Percentiles rank a stretch among this genome's conserved stretches.
Conservation (phyloP, 2,329 filamentous ascomycete genomes). For the Penicillium sp. region DNA sequence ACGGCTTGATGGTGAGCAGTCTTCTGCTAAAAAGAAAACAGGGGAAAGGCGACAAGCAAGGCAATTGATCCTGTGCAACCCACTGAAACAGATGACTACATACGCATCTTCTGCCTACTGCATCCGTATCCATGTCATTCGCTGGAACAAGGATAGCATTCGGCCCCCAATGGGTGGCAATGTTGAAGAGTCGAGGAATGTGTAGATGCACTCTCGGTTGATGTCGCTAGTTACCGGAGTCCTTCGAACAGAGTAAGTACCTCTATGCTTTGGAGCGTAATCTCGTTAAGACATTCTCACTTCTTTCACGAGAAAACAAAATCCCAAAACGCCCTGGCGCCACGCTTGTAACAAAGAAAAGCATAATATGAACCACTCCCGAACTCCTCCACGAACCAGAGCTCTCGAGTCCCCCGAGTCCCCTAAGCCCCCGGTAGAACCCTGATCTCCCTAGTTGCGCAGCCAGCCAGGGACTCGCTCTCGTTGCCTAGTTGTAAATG, state of each 20-base stretch:
- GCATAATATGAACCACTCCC: not conserved
- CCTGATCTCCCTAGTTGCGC: not conserved
- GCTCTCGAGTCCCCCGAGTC: not conserved
- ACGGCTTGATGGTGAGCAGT: no score
- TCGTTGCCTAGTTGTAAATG: not conserved
- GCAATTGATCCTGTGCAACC: constrained; percentile 1
- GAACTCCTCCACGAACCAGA: not conserved
- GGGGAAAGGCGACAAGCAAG: not conserved
- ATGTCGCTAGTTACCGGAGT: no score
- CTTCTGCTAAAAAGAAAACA: not conserved
- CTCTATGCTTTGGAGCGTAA: not conserved
- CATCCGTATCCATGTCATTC: not conserved
- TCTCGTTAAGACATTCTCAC: not conserved
- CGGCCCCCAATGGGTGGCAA: not conserved
- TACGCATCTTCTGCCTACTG: not conserved
- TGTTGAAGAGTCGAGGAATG: not conserved
- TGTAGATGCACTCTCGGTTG: not conserved
- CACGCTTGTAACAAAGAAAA: not conserved
- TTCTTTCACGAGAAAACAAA: not conserved
- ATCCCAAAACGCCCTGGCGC: not conserved
- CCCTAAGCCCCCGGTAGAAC: not conserved
- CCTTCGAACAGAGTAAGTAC: not conserved
- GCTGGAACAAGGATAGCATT: not conserved
- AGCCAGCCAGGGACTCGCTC: not conserved
- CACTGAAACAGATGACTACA: not conserved